Conservation (phyloP, 345 rosid genomes). For the Gossypium sturtianum region DNA sequence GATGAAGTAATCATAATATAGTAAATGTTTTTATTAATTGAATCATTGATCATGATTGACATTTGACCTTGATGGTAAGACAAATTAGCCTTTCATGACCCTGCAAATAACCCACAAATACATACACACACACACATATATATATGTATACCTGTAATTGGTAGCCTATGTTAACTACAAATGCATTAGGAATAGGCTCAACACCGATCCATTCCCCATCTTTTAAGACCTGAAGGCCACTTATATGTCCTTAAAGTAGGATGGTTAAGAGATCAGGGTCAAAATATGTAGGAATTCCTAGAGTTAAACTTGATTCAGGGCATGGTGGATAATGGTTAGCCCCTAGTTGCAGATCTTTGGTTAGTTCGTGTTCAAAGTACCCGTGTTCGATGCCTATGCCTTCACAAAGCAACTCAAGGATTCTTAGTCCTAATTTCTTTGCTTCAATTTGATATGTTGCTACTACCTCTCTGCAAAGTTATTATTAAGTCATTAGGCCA, state of each 20-base stretch:
- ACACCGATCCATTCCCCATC: constrained; percentile 29
- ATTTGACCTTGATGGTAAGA: too few relatives aligned
- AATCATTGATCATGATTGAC: too few relatives aligned
- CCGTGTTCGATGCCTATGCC: constrained; percentile 25
- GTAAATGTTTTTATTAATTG: too few relatives aligned
- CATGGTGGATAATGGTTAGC: constrained; percentile 29
- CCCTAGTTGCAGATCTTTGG: neutral
- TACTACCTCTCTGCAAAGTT: constrained; percentile 13
- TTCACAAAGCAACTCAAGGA: constrained; percentile 23
- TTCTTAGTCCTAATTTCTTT: constrained; percentile 21
- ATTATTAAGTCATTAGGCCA: neutral
- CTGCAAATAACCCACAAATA: neutral
- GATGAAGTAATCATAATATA: too few relatives aligned
- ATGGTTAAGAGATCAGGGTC: constrained; percentile 24
- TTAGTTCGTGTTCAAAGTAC: constrained; percentile 14
- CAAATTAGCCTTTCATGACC: too few relatives aligned
- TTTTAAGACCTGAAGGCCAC: constrained; percentile 30
- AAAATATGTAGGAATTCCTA: constrained; percentile 23
- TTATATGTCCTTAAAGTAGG: constrained; percentile 25
- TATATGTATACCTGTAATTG: constrained; percentile 6
- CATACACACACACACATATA: too few relatives aligned
- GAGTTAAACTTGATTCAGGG: constrained; percentile 32
- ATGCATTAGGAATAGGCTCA: constrained; percentile 27
- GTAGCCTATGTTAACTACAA: constrained; percentile 27
- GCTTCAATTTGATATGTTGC: constrained; percentile 19